Evolutionary conservation across 2,329 filamentous ascomycete species (phyloP).

Genomic region (Cladophialophora yegresii): DNA sequence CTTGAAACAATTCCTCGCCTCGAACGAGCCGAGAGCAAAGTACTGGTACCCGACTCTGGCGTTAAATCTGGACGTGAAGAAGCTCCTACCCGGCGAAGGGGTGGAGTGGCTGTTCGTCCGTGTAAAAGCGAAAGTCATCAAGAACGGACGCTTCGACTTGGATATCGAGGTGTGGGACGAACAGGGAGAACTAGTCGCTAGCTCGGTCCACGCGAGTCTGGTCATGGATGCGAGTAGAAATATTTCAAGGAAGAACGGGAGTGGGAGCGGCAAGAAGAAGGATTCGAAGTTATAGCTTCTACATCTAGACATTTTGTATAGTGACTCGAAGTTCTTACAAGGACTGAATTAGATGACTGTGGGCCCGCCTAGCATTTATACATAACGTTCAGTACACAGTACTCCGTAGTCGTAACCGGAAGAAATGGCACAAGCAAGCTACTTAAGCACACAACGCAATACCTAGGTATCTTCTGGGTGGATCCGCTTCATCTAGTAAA

Average conservation of each 20-base stretch:
- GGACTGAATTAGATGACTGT: not conserved
- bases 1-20: conserved; percentile 40
- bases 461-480: not conserved
- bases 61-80: conserved; percentile 77
- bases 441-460: not conserved
- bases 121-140: conserved; percentile 65
- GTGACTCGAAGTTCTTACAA: not conserved
- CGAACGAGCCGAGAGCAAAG: conserved; percentile 37
- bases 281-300: conserved; percentile 11
- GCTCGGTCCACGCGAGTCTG: conserved; percentile 69
- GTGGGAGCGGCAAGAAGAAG: conserved; percentile 5
- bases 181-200: conserved; percentile 63
- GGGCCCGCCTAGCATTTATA: not conserved
- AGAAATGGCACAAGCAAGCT: not conserved
- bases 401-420: not conserved
- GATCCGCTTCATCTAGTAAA: not conserved
- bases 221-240: conserved; percentile 67
- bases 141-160: conserved; percentile 72
- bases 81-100: conserved; percentile 64
- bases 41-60: conserved; percentile 78
- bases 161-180: conserved; percentile 69
- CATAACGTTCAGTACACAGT: not conserved
- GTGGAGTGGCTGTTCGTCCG: conserved; percentile 72
- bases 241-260: conserved; percentile 24
- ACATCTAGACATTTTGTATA: not conserved